Base-by-base conservation (phyloP, 2,329 filamentous ascomycete genomes). In the Ophiostoma sp. region DNA sequence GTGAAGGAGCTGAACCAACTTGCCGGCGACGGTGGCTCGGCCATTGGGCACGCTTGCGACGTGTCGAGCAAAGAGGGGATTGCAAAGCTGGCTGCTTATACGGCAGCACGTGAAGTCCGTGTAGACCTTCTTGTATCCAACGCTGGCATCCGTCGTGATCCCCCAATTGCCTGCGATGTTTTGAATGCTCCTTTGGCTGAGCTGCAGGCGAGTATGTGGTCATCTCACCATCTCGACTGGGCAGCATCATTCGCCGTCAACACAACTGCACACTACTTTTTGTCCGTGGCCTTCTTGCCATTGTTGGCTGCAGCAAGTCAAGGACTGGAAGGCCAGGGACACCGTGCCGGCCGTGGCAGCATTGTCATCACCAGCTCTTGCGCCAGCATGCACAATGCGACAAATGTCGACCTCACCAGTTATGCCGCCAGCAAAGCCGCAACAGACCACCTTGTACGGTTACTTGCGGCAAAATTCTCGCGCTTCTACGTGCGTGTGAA, bases 241-340 rank as follows among this genome's bases (percentile, higher is more conserved):
- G 88, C 93, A 45, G 88, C 91, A 55, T 88, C 89, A 0, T 95
- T 92, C 84, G 88, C 89, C 74, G 93, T 92, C 25, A 94, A 97
- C 76, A 92, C 95, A 12, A 88, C 93, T 42, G 88, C 87, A 74
- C 85, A 90, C 72, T 92, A 89, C 83, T 92, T 91, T 76, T 85
- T 88, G 69, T 90, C 90, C 0, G 85, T 90, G 69, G 86, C 89
- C 0, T 86, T 92, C 61, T 86, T 89, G 1, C 89, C 90, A 0
- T 83, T 92, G 3, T 84, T 93, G 69, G 86, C 90, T 78, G 85
- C 85, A 28, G 83, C 77, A 77, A 86, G 81, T 85, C 71, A 77
- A 72, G 0, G 36, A 19, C 3, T 85, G 70, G 77, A 73, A 0
- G 52, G 55, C 2, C 36, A 33, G 2, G 73, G 73, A n/a, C 64